Evolutionary conservation across 352 stramenopile genomes (phyloP).

Genomic region (Phytophthora cactorum): DNA sequence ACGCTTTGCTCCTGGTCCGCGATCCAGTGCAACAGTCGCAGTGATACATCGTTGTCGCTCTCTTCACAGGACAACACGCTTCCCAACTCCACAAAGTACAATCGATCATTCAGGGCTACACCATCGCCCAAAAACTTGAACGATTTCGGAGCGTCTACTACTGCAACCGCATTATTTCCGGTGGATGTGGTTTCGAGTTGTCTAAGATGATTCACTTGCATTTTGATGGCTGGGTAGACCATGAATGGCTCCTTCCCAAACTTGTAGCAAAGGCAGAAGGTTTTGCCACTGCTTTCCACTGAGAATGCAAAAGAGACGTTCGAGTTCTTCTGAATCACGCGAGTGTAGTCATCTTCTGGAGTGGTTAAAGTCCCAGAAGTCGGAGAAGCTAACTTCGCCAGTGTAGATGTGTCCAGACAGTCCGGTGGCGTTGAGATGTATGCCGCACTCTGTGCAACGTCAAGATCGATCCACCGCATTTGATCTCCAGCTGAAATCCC

Average conservation of each 20-base stretch:
- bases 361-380: constrained; percentile 17
- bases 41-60: constrained; percentile 38
- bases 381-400: constrained; percentile 39
- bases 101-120: constrained; percentile 54
- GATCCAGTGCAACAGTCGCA: constrained; percentile 46
- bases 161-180: constrained; percentile 47
- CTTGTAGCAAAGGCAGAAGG: constrained; percentile 70
- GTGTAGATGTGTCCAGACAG: constrained; percentile 43
- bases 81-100: constrained; percentile 63
- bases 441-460: constrained; percentile 39
- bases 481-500: constrained; percentile 50
- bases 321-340: constrained; percentile 24
- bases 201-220: constrained; percentile 58
- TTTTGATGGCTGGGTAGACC: constrained; percentile 48
- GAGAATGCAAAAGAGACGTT: constrained; percentile 45
- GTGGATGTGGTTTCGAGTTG: constrained; percentile 31
- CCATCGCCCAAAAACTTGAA: constrained; percentile 64
- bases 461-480: constrained; percentile 60
- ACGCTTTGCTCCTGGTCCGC: constrained; percentile 36
- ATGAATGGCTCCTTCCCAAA: constrained; percentile 71
- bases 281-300: constrained; percentile 47
- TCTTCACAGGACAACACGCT: constrained; percentile 39
- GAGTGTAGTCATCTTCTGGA: constrained; percentile 56
- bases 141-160: constrained; percentile 56
- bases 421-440: constrained; percentile 33